Evolutionary conservation across 257 asterid genomes (phyloP).

Genomic region (Penstemon barbatus): DNA sequence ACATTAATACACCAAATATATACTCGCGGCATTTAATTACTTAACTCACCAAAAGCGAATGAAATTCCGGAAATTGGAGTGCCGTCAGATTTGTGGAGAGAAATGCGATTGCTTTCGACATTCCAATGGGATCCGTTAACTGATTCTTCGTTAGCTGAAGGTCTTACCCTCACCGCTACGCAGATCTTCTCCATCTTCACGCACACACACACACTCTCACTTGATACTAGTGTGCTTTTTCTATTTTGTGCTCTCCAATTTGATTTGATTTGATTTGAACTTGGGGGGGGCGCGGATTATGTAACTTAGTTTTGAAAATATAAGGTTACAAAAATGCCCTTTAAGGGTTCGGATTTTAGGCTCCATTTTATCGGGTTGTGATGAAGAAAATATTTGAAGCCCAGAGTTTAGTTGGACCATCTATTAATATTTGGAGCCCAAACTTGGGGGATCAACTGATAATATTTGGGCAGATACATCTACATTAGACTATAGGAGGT

Average conservation of each 20-base stretch:
- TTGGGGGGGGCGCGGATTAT: too few species aligned
- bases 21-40: neutral
- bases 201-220: constrained; percentile 12
- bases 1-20: neutral
- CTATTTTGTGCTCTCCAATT: neutral
- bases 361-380: too few species aligned
- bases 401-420: too few species aligned
- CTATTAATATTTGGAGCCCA: too few species aligned
- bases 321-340: too few species aligned
- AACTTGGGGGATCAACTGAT: too few species aligned
- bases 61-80: constrained; percentile 81
- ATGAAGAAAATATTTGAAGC: too few species aligned
- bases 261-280: constrained; percentile 24
- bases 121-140: constrained; percentile 70
- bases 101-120: constrained; percentile 73
- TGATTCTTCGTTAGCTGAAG: constrained; percentile 56
- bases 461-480: too few species aligned
- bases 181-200: constrained; percentile 87
- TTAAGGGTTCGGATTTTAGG: too few species aligned
- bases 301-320: too few species aligned
- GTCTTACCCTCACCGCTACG: constrained; percentile 92
- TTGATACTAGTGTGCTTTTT: neutral
- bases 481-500: too few species aligned
- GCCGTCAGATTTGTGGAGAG: constrained; percentile 73
- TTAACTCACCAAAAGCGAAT: constrained; percentile 67